Conservation (phyloP, 306 rosid genomes). For the Abrus precatorius region DNA sequence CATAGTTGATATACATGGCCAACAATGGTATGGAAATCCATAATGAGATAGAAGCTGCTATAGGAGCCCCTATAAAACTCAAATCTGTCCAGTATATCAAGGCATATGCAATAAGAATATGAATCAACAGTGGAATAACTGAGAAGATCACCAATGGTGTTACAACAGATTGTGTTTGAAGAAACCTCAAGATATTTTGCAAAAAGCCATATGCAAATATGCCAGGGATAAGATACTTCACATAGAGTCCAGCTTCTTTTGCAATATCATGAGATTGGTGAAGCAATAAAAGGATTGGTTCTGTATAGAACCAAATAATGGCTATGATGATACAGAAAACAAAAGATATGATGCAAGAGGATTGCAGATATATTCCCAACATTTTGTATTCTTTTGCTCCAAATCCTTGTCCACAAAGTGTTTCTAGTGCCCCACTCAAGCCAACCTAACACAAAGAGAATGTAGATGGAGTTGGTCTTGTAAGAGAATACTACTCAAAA, state of each 20-base stretch:
- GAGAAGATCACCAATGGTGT: constrained; percentile 66
- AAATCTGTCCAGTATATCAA: constrained; percentile 62
- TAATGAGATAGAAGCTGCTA: constrained; percentile 67
- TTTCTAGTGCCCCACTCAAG: constrained; percentile 88
- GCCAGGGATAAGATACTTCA: constrained; percentile 72
- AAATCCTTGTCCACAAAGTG: constrained; percentile 87
- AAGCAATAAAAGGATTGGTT: constrained; percentile 63
- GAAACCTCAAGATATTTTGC: constrained; percentile 79
- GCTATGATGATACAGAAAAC: constrained; percentile 64
- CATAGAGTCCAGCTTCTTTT: constrained; percentile 61
- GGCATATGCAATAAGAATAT: constrained; percentile 61
- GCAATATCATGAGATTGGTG: constrained; percentile 74
- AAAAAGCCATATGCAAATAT: constrained; percentile 71
- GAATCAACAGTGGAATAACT: constrained; percentile 55
- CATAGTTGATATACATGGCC: constrained; percentile 51
- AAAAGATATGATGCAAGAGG: constrained; percentile 71
- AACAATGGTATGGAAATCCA: constrained; percentile 67
- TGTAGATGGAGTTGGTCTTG: background rate
- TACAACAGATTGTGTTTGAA: constrained; percentile 77
- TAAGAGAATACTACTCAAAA: no score
- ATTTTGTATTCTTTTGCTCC: constrained; percentile 68
- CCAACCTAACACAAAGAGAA: constrained; percentile 62
- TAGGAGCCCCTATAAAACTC: constrained; percentile 71
- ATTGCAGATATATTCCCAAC: constrained; percentile 82
- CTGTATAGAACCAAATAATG: constrained; percentile 69